A percentile compares a stretch with the other conserved stretches of the same genome.
Conservation (phyloP, 495 filamentous ascomycete species). For the Sporormia fimetaria region DNA sequence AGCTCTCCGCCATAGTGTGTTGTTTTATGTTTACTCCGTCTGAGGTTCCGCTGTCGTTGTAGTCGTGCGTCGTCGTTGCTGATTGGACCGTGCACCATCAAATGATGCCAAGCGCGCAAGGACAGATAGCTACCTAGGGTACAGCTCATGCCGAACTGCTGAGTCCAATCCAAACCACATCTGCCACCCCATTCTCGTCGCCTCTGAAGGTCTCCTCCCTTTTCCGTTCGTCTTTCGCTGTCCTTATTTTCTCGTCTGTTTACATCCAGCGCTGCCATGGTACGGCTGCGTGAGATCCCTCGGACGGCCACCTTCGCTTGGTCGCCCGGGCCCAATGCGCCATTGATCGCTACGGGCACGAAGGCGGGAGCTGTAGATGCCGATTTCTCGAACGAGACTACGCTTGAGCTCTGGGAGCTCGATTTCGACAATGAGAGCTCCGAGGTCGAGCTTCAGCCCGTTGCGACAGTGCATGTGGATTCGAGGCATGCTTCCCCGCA, state of each 20-base stretch:
- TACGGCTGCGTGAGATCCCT: conserved; percentile 86
- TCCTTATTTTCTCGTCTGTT: conserved; percentile 26
- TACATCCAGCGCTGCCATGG: conserved; percentile 49
- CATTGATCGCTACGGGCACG: conserved; percentile 89
- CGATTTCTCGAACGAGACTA: conserved; percentile 95
- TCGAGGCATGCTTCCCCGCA: conserved; percentile 57
- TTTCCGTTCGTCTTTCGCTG: background rate
- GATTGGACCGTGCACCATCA: conserved; percentile 11
- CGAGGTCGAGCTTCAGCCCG: conserved; percentile 71
- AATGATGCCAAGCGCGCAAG: conserved; percentile 9
- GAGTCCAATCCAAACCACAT: background rate
- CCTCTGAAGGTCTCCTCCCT: background rate
- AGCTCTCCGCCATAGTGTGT: conserved; percentile 58
- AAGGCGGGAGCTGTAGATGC: conserved; percentile 88
- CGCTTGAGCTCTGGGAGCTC: conserved; percentile 93
- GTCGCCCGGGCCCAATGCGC: conserved; percentile 64
- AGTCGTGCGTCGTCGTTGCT: conserved; percentile 1
- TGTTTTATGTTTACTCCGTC: background rate
- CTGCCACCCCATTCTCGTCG: background rate
- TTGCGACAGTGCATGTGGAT: conserved; percentile 73
- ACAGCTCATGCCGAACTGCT: conserved; percentile 10
- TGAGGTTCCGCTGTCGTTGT: background rate
- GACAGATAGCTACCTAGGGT: too few species aligned
- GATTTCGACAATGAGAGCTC: conserved; percentile 60
- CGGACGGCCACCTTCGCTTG: conserved; percentile 95